Percentiles rank a stretch among this genome's conserved stretches.
These are phyloP conservation scores for Keqinozyma sinolaborantium DNA, from an alignment of 1,139 yeast species.

Conservation along the genomic window DNA sequence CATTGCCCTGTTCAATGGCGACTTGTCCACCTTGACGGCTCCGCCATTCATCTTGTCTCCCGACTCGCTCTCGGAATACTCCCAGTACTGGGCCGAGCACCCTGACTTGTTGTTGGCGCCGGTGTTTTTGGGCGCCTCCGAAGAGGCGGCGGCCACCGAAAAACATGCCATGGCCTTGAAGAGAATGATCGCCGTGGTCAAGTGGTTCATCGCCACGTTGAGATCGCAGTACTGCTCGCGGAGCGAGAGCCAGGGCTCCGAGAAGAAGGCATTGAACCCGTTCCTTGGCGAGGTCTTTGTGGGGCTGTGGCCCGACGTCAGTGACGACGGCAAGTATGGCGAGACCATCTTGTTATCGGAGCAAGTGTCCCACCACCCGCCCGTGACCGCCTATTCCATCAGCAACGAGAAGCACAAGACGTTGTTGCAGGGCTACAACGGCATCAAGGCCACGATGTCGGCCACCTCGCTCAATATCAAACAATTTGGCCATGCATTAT, in stretches of 20 bases:
- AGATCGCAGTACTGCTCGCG: conserved; percentile 93
- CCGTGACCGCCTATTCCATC: conserved; percentile 84
- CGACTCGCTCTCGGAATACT: conserved; percentile 82
- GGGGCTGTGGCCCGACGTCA: conserved; percentile 71
- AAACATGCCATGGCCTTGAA: conserved; percentile 48
- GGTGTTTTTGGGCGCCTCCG: conserved; percentile 38
- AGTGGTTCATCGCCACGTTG: conserved; percentile 88
- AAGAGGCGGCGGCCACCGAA: conserved; percentile 34
- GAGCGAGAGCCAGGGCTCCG: conserved; percentile 85
- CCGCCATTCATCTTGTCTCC: conserved; percentile 98
- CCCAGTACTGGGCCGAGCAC: conserved; percentile 92
- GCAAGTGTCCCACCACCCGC: conserved; percentile 96
- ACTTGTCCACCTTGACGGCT: conserved; percentile 88
- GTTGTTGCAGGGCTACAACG: conserved; percentile 81
- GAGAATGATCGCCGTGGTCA: conserved; percentile 77
- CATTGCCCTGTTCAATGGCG: conserved; percentile 92
- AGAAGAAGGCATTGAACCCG: conserved; percentile 94
- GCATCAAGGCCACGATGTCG: conserved; percentile 79
- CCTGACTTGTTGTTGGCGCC: conserved; percentile 81
- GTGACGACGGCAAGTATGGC: conserved; percentile 45
- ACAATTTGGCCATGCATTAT: conserved; percentile 87
- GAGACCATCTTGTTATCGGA: conserved; percentile 78
- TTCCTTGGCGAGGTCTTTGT: conserved; percentile 90
- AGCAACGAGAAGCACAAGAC: conserved; percentile 68
- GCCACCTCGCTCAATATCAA: conserved; percentile 74